Conservation (phyloP, 805 yeast genomes). For the Metschnikowia amazonensis region DNA sequence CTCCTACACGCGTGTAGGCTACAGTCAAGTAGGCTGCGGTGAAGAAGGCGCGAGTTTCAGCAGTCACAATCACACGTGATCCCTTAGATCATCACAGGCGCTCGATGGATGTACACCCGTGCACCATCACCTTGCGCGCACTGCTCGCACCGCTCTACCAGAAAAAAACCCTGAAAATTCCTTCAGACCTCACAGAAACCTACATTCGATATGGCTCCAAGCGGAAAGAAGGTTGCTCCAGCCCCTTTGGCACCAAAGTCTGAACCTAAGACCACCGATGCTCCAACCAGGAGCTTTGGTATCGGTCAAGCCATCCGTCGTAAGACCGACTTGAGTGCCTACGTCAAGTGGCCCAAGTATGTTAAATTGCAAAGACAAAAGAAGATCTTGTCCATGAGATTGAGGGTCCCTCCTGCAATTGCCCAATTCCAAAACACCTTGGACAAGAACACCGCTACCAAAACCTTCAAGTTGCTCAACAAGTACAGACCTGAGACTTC, state of each 20-base stretch:
- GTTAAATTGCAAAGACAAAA: constrained; percentile 98
- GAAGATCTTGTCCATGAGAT: constrained; percentile 91
- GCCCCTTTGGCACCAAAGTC: constrained; percentile 90
- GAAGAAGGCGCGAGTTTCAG: neutral
- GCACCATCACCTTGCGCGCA: constrained; percentile 9
- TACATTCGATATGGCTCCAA: constrained; percentile 36
- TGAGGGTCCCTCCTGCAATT: constrained; percentile 98
- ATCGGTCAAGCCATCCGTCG: constrained; percentile 95
- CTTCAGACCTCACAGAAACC: constrained; percentile 6
- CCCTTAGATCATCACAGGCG: neutral
- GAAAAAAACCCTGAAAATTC: constrained; percentile 6
- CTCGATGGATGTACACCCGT: constrained; percentile 8
- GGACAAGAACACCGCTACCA: constrained; percentile 99
- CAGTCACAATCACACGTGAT: constrained; percentile 14
- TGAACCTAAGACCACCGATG: constrained; percentile 25
- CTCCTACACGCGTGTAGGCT: no score
- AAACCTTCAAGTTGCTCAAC: constrained; percentile 94
- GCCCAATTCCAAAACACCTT: constrained; percentile 94
- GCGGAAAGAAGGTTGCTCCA: constrained; percentile 87
- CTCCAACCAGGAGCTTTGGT: constrained; percentile 71
- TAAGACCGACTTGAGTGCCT: constrained; percentile 94
- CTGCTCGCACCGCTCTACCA: constrained; percentile 8
- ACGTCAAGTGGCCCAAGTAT: constrained; percentile 99
- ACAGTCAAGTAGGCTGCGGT: no score
- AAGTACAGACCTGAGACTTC: constrained; percentile 98